Base-by-base conservation (phyloP, 345 rosid genomes). In the Diplotaxis tenuifolia region DNA sequence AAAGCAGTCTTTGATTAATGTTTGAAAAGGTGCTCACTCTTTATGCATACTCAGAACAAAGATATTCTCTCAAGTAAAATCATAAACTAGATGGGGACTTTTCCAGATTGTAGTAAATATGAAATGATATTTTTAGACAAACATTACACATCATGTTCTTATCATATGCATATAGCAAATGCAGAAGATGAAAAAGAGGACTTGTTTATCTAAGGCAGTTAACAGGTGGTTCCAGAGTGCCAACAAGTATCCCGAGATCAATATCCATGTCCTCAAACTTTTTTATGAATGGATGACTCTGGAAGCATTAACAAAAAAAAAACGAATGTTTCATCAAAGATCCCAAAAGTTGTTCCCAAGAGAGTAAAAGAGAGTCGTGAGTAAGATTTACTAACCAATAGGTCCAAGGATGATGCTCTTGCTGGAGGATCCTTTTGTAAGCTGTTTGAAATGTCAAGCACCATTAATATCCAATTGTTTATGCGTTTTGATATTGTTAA, bases 401-500 rank as follows among this genome's bases (percentile, higher is more conserved):
- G 96, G 66, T 91, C 93, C 78, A 85, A 77, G 29, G 98, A 88
- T 16, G 96, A 88, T 53, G 89, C 75, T 70, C 97, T 80, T 20
- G 85, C 86, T 64, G 61, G 78, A 31, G 97, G 97, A 79, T 86
- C 85, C 79, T 89, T 94, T 79, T 86, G 91, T 82, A 94, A 78
- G 87, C 98, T 94, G 90, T 71, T 91, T 82, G 68, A 29, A 56
- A 61, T 36, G 71, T 18, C 3, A 28, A 19, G 23, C 31, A 28
- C 58, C 36, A 36, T 54, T 40, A 32, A 9, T 2, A 25, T 4
- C 15, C 15, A 9, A 18, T 4, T 60, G 8, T 22, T 20, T 53
- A 0, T 28, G 9, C 28, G 25, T 21, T 8, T 15, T 12, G n/a
- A 12, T 2, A 5, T 15, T 47, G 19, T 6, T 6, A 45, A 40